Percentiles rank a stretch among this genome's conserved stretches.
Conservation (phyloP, 1,284 basidiomycete genomes). For the Sporisorium reilianum region DNA sequence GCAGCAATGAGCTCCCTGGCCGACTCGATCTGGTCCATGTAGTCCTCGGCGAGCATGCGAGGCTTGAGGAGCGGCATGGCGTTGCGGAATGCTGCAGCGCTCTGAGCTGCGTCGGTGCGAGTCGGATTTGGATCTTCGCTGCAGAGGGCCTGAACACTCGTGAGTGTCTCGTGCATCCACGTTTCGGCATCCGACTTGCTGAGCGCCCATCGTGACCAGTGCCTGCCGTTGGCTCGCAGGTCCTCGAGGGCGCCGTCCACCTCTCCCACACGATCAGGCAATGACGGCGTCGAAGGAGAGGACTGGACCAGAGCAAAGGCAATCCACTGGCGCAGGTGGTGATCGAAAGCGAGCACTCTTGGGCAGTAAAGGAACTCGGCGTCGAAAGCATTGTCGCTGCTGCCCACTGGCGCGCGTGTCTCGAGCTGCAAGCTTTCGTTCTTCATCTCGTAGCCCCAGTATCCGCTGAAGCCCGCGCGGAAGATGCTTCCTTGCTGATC, state of each 20-base stretch:
- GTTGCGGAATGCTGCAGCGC: conserved; percentile 41
- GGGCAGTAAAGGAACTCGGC: conserved; percentile 71
- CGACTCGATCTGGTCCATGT: conserved; percentile 79
- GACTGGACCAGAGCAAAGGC: conserved; percentile 63
- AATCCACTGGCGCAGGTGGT: conserved; percentile 70
- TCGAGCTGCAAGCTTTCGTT: conserved; percentile 70
- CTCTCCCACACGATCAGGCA: conserved; percentile 6
- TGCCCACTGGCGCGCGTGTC: conserved; percentile 11
- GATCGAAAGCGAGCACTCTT: conserved; percentile 70
- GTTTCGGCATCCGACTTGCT: conserved; percentile 19
- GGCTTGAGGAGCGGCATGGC: conserved; percentile 30
- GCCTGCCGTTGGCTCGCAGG: conserved; percentile 18
- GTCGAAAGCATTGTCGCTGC: conserved; percentile 42
- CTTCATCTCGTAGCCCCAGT: conserved; percentile 74
- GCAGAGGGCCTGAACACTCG: background rate
- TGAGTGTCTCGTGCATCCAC: conserved; percentile 30
- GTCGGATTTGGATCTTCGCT: background rate
- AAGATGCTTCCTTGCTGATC: conserved; percentile 62
- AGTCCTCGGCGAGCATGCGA: conserved; percentile 70
- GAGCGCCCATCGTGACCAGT: conserved; percentile 22
- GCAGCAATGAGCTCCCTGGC: conserved; percentile 82
- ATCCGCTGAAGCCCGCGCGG: conserved; percentile 73
- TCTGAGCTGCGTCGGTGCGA: conserved; percentile 8
- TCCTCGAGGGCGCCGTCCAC: conserved; percentile 18
- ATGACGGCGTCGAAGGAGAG: background rate